Conservation (phyloP, 495 filamentous ascomycete genomes). For the Daldinia grandis region DNA sequence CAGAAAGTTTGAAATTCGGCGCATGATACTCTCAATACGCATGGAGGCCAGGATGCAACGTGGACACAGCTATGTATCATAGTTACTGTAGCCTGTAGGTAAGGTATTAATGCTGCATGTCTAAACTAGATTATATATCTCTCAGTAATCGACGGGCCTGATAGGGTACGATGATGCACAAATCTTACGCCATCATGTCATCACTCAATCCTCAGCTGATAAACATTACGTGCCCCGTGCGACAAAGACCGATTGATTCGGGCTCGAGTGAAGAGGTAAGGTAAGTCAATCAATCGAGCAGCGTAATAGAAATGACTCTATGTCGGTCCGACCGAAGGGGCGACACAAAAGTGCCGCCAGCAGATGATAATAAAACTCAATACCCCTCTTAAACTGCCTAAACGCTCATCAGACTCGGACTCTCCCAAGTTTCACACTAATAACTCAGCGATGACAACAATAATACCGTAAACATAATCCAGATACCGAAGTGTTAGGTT, state of each 20-base stretch:
- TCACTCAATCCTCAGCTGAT: constrained; percentile 34
- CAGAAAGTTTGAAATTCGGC: constrained; percentile 27
- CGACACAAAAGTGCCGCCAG: constrained; percentile 17
- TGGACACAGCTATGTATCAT: constrained; percentile 21
- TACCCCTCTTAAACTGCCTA: constrained; percentile 38
- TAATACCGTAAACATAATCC: neutral
- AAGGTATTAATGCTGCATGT: constrained; percentile 24
- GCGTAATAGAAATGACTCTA: neutral
- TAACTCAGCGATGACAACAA: constrained; percentile 15
- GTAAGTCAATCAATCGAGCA: neutral
- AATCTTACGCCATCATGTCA: constrained; percentile 45
- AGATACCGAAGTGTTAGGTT: neutral
- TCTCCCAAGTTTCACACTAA: constrained; percentile 15
- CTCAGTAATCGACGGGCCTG: constrained; percentile 30
- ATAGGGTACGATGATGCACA: constrained; percentile 38
- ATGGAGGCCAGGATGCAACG: constrained; percentile 34
- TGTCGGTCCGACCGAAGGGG: constrained; percentile 25
- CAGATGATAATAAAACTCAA: constrained; percentile 38
- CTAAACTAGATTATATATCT: constrained; percentile 32
- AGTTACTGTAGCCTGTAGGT: constrained; percentile 6
- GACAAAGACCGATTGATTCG: constrained; percentile 19
- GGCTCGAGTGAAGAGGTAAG: neutral
- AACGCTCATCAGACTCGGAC: constrained; percentile 5
- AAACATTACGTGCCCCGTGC: constrained; percentile 38
- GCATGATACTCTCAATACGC: constrained; percentile 25